Evolutionary conservation across 1,284 basidiomycete genomes (phyloP), one percentile per base, ranked within the genome.

Genomic region (Leccinum solheimii): DNA sequence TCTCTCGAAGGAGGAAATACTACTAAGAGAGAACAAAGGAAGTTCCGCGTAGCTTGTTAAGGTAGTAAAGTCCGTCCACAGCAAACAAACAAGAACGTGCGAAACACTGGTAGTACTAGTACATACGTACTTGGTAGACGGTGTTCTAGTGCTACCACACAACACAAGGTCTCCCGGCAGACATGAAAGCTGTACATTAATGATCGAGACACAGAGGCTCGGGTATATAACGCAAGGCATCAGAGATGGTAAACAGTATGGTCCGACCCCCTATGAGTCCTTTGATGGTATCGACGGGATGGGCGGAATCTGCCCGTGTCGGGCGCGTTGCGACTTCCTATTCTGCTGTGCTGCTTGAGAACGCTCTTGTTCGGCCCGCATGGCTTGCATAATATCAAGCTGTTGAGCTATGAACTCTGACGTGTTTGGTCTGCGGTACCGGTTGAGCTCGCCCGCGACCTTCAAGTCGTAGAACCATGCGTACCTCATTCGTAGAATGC

Each of bases 401-500:
- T 97, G 95, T 71, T 95, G 93, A 1, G 90, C 84, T 66, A 97
- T 88, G 74, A 97, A 97, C 62, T 97, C 95, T 38, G 86, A 85
- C 8, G 94, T 95, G 32, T 88, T 86, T 16, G 88, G 81, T 69
- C 93, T 53, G 61, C 49, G 26, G 19, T n/a, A 16, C 5, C 4
- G 21, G 27, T 45, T 63, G 32, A 66, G 59, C 50, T 54, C 11
- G 21, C 27, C 48, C 54, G 21, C 11, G 43, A 40, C 21, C 14
- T 36, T 3, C 61, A 19, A 56, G n/a, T 51, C 8, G 19, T 21
- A 0, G 32, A 26, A 58, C 40, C 34, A 45, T 56, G 78, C 86
- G 55, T 69, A 94, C 94, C 94, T 83, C 94, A 98, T 97, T 36
- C 95, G 84, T 55, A 98, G 80, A 68, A 98, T 96, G 59, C 94